Base-by-base conservation (phyloP, 2,329 filamentous ascomycete genomes). In the Claviceps sp. region DNA sequence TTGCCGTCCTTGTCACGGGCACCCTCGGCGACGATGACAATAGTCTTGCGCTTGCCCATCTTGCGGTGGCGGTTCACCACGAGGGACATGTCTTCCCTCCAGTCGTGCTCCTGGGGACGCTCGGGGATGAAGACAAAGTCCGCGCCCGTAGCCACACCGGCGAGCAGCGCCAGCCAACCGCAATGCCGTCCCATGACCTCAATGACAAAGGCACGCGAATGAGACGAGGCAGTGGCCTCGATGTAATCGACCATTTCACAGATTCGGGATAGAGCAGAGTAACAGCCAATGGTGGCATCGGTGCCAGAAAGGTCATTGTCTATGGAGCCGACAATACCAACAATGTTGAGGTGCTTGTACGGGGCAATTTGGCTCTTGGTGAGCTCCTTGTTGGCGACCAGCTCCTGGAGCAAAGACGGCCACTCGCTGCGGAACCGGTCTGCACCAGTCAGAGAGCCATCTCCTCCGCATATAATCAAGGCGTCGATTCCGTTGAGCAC, bases 121-220 rank as follows among this genome's bases (percentile, higher is more conserved):
- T 98, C 93, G 0, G 93, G 93, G 57, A 96, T 91, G 68, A 98
- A 97, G 61, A 97, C 81, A 70, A 94, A 98, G 68, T 98, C 93
- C 16, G 93, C 90, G 48, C 91, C 93, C 1, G 88, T 95, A 54
- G 88, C 90, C 54, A 98, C 90, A 62, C 90, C 91, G 14, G 91
- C 86, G 85, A 97, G 96, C 55, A 98, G 77, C 42, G 93, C 93
- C 56, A 98, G 76, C 93, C 93, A 98, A 56, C 93, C 93, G 67
- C 93, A 98, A 70, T 98, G 91, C 54, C 93, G 80, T 48, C 93
- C 93, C 93, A 98, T 98, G 62, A 98, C 93, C 68, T 96, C 93
- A 56, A 98, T 86, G 53, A 98, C 90, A 68, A 98, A 98, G 41
- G 93, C 93, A 61, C 93, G 79, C 58, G 95, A 94, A 69, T 98